Evolutionary conservation across 2,329 filamentous ascomycete species (phyloP).

Genomic region (Anisogramma anomala): DNA sequence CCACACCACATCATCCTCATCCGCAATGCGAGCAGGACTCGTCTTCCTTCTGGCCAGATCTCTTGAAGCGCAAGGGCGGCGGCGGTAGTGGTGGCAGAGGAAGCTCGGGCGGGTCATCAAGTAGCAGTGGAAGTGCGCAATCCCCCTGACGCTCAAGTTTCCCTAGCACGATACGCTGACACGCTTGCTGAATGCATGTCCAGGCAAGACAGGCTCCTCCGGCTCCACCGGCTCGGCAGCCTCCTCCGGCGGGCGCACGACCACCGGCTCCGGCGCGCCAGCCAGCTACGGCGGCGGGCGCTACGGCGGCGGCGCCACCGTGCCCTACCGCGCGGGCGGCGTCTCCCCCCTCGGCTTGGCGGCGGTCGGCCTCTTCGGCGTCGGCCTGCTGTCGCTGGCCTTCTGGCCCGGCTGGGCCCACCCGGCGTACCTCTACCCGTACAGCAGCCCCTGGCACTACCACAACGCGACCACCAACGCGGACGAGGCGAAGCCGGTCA

Average conservation of each 20-base stretch:
- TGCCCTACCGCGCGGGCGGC: slow-evolving; percentile 49
- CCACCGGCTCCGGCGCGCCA: slow-evolving; percentile 43
- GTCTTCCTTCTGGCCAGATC: slow-evolving; percentile 24
- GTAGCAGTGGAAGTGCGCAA: slow-evolving; percentile 17
- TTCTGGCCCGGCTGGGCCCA: slow-evolving; percentile 59
- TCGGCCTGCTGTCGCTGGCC: slow-evolving; percentile 34
- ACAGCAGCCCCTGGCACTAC: slow-evolving; percentile 37
- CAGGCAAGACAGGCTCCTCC: slow-evolving; percentile 12
- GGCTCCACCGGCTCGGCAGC: slow-evolving; percentile 19
- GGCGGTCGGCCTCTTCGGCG: slow-evolving; percentile 27
- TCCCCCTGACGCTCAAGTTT: too few species aligned
- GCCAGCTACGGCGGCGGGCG: slow-evolving; percentile 53
- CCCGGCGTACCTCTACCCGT: slow-evolving; percentile 50
- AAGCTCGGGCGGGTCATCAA: slow-evolving; percentile 17
- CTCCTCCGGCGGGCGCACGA: slow-evolving; percentile 42
- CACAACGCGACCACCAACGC: slow-evolving; percentile 38
- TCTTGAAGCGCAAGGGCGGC: slow-evolving; percentile 51
- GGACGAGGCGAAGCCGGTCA: slow-evolving; percentile 49
- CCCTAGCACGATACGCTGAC: too few species aligned
- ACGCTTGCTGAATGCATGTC: too few species aligned
- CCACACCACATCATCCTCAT: slow-evolving; percentile 7
- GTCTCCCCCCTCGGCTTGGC: slow-evolving; percentile 38
- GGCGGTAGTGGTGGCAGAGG: slow-evolving; percentile 41
- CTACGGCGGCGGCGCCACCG: slow-evolving; percentile 53
- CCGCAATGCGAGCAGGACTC: slow-evolving; percentile 13